Base-by-base conservation (phyloP, 352 stramenopile species). In the Pythium brassicae region DNA sequence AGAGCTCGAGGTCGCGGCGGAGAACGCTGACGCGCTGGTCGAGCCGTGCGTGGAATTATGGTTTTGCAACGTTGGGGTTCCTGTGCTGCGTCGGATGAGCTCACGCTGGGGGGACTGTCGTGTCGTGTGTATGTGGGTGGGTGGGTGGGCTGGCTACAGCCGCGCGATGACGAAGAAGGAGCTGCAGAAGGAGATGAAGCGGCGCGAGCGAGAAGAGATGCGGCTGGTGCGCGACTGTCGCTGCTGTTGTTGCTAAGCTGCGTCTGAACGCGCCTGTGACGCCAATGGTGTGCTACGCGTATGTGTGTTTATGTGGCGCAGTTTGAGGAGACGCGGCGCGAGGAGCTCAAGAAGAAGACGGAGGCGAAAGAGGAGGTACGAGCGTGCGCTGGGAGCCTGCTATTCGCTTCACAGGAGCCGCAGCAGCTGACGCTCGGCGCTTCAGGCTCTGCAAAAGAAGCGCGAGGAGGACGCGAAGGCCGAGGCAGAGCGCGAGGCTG, bases 151-250 rank as follows among this genome's bases (percentile, higher is more conserved):
- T n/a, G 8, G 1, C 40, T 47, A 2, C 34, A 83, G 74, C 20
- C 68, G 66, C 55, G 65, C 66, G 40, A 84, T 87, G 76, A 87
- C 72, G 29, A 87, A 86, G 71, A 87, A 83, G 40, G 83, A 90
- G 60, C 59, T 92, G 48, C 72, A 85, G 55, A 90, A 90, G 70
- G 83, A 89, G 48, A 66, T 86, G 9, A 89, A 90, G 66, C 78
- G 75, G 53, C 79, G 73, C 40, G 83, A 92, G 65, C 72, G 78
- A 5, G 83, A 92, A 60, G 73, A 88, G 35, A 62, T 88, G 53
- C 83, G 83, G n/a, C 69, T 61, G 57, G 83, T 90, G 61, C 2
- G 66, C n/a, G n/a, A n/a, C n/a, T n/a, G n/a, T n/a, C n/a, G n/a
- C n/a, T n/a, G n/a, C n/a, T n/a, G n/a, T n/a, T n/a, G n/a, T n/a